A percentile compares a stretch with the other conserved stretches of the same genome.
Evolutionary conservation across 2,329 filamentous ascomycete genomes (phyloP).

Genomic region (Epichloe sylvatica): DNA sequence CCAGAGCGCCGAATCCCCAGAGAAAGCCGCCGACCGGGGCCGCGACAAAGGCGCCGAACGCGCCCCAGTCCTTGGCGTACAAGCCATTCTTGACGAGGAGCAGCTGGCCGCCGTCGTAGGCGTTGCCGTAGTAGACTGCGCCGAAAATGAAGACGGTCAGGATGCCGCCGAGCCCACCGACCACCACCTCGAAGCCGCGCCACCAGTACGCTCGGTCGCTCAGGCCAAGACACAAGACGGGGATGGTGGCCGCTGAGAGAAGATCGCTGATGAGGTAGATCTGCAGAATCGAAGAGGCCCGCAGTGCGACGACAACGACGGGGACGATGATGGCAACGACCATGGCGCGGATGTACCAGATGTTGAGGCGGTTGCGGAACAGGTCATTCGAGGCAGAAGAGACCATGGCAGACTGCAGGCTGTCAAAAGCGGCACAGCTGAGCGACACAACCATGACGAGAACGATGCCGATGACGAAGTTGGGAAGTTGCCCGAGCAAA

Average conservation of each 20-base stretch:
- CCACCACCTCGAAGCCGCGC: constrained; percentile 67
- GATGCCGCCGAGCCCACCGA: constrained; percentile 64
- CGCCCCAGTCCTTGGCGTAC: constrained; percentile 66
- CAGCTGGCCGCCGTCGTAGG: constrained; percentile 47
- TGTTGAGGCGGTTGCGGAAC: constrained; percentile 66
- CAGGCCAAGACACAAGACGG: constrained; percentile 60
- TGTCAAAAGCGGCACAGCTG: constrained; percentile 67
- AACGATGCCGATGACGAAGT: constrained; percentile 71
- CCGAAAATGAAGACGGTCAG: constrained; percentile 72
- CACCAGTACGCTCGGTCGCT: constrained; percentile 59
- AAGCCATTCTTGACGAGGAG: constrained; percentile 60
- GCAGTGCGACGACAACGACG: constrained; percentile 58
- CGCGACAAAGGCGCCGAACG: constrained; percentile 70
- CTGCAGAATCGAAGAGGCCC: constrained; percentile 59
- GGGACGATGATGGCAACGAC: constrained; percentile 65
- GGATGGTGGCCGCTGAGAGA: constrained; percentile 62
- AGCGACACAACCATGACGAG: constrained; percentile 69
- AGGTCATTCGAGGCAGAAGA: constrained; percentile 74
- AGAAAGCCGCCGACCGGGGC: constrained; percentile 63
- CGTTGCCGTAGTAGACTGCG: constrained; percentile 60
- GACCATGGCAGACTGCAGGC: constrained; percentile 69
- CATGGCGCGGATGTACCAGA: constrained; percentile 55
- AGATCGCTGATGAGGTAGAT: constrained; percentile 76
- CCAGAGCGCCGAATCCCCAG: constrained; percentile 53
- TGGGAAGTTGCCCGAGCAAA: constrained; percentile 55